These are phyloP conservation scores for Trypanosoma congolense DNA, from an alignment of 208 protist species.

Conservation along the genomic window DNA sequence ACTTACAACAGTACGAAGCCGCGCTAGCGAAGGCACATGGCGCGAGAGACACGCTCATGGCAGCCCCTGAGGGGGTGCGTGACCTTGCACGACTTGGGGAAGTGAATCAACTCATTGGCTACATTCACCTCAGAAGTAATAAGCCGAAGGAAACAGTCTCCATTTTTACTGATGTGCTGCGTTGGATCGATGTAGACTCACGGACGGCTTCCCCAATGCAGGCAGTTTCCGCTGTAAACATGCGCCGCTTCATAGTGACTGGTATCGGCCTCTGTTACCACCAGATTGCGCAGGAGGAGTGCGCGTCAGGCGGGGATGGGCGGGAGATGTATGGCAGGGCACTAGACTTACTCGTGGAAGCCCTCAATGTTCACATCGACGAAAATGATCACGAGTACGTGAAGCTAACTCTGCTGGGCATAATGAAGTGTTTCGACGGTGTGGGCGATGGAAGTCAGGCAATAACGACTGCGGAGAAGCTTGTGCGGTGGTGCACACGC, in stretches of 20 bases:
- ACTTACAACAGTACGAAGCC: slow-evolving; percentile 46
- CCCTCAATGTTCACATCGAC: slow-evolving; percentile 80
- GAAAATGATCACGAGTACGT: slow-evolving; percentile 72
- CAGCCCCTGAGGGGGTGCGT: slow-evolving; percentile 27
- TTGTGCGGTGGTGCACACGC: slow-evolving; percentile 81
- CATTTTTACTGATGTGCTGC: slow-evolving; percentile 62
- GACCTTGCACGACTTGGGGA: slow-evolving; percentile 79
- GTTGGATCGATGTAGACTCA: slow-evolving; percentile 84
- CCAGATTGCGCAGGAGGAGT: slow-evolving; percentile 27
- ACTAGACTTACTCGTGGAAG: slow-evolving; percentile 83
- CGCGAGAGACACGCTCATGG: slow-evolving; percentile 45
- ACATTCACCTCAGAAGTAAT: slow-evolving; percentile 45
- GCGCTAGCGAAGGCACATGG: slow-evolving; percentile 41
- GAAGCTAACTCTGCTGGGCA: slow-evolving; percentile 63
- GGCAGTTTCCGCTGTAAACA: slow-evolving; percentile 79
- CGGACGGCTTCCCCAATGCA: slow-evolving; percentile 82
- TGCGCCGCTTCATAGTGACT: slow-evolving; percentile 70
- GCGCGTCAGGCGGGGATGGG: slow-evolving; percentile 36
- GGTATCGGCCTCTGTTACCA: slow-evolving; percentile 59
- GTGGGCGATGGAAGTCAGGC: slow-evolving; percentile 76
- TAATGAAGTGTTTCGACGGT: slow-evolving; percentile 82
- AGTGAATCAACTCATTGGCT: slow-evolving; percentile 69
- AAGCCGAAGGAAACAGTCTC: slow-evolving; percentile 44
- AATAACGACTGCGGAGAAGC: slow-evolving; percentile 75
- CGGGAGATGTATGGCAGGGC: slow-evolving; percentile 66